Conservation (phyloP, 2,329 filamentous ascomycete genomes). For the Metarhizium guizhouense region DNA sequence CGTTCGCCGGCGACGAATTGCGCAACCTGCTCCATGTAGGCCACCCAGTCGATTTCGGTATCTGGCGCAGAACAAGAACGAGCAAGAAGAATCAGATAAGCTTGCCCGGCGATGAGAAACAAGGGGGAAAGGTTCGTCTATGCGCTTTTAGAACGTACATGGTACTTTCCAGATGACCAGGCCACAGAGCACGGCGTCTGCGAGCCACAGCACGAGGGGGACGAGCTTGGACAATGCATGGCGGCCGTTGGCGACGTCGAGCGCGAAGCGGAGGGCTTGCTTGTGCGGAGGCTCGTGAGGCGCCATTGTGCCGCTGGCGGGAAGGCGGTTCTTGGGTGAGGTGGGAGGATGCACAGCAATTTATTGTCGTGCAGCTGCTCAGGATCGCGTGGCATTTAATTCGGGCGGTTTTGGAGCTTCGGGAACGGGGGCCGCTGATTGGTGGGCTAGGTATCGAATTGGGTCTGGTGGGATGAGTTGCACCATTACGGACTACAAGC, state of each 20-base stretch:
- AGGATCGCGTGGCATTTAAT: constrained; percentile 1
- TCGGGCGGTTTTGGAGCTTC: constrained; percentile 3
- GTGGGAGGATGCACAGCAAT: background rate
- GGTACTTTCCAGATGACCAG: constrained; percentile 73
- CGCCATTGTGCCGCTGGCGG: constrained; percentile 16
- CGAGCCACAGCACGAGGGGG: constrained; percentile 54
- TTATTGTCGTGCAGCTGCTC: background rate
- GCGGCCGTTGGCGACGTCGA: constrained; percentile 38
- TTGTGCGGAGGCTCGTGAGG: constrained; percentile 12
- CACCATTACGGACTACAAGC: background rate
- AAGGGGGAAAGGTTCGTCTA: too few relatives aligned
- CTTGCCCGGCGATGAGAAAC: background rate
- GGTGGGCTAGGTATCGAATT: background rate
- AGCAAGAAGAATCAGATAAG: background rate
- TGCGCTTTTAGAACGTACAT: constrained; percentile 46
- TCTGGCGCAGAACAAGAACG: constrained; percentile 37
- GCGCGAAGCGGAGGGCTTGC: constrained; percentile 21
- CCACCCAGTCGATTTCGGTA: constrained; percentile 95
- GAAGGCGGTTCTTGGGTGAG: background rate
- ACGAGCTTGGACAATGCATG: constrained; percentile 41
- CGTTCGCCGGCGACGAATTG: constrained; percentile 77
- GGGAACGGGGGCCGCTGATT: constrained; percentile 1
- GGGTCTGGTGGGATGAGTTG: background rate
- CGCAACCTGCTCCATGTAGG: constrained; percentile 90
- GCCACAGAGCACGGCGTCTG: constrained; percentile 63